Evolutionary conservation across 176 grass and related monocot genomes (phyloP), one percentile per base, ranked within the genome.

Genomic region (Metroxylon sagu): DNA sequence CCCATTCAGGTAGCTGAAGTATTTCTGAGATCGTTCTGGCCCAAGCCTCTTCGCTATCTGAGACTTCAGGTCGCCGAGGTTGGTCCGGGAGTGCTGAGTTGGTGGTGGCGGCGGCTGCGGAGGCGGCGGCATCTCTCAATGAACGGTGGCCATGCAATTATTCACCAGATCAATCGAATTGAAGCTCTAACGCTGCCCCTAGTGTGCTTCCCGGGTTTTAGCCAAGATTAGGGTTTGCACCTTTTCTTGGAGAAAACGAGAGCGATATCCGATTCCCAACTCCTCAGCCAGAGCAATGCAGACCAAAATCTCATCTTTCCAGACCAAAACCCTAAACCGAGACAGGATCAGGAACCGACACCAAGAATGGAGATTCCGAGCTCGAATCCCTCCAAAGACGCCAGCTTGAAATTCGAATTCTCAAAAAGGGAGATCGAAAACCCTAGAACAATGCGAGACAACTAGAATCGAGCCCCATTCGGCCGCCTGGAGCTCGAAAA

Each of bases 261-360:
- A 23, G 69, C 65, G 59, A 66, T 71, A 55, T 67, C 66, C 27
- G 77, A 80, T 79, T 80, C 68, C 72, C 77, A 84, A 82, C 86
- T 68, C 19, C 61, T 79, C 53, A 62, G 69, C 71, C 74, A 75
- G 17, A 63, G 65, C 52, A 68, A 56, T 56, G 65, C 29, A 55
- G 75, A 77, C 62, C 71, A 60, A 51, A 80, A 90, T 87, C 64
- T 90, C 86, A 90, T 95, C 56, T 76, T 85, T 72, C 17, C 61
- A 52, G 64, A 53, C 3, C 52, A 68, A 68, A 49, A 53, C 77
- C 65, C 55, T 74, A 57, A 80, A 74, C 35, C n/a, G 57, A 60
- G 63, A 39, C 59, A 49, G 63, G 60, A 74, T 23, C 49, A 69
- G 48, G 26, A 43, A 68, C 54, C 59, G 43, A 57, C 68, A 43